Evolutionary conservation across 257 asterid species (phyloP), one percentile per base, ranked within the genome.

Genomic region (Solanum chaucha): DNA sequence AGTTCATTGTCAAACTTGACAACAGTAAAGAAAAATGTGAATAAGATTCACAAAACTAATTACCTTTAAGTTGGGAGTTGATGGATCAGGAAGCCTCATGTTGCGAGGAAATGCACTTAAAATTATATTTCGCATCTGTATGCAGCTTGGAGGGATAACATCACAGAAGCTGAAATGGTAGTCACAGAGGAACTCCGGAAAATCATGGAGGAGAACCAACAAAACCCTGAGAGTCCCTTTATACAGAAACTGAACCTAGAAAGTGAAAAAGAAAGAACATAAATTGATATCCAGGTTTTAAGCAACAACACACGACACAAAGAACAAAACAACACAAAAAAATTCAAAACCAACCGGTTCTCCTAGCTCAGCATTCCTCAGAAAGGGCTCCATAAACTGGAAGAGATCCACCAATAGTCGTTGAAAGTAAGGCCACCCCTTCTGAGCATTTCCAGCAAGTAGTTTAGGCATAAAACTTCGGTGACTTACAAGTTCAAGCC

Each of bases 161-260:
- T 97, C 99, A 92, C 99, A 97, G 92, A 97, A 96, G 91, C 99
- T 97, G 93, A 97, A 96, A 92, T 97, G 99, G 91, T 96, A 95
- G 92, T 97, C 98, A 70, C 99, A 97, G 82, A 97, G 99, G 85
- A 97, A 97, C 90, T 97, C 99, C 3, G 99, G 99, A 78, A 95
- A 97, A 93, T 97, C 99, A 86, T 96, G 99, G 86, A 97, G 98
- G 58, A 97, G 95, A 89, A 97, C 99, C 95, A 97, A 90, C 91
- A 96, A 88, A 88, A 97, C 99, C 90, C 99, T 90, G 80, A 97
- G 98, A 6, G 97, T 94, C 91, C 99, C 99, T 89, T 94, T 97
- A 89, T 97, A 97, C 58, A 97, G 94, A 88, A 94, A 93, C 71
- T 93, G 98, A 35, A 94, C 96, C 99, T 97, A 86, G 40, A 24